Percentiles rank a stretch among this genome's conserved stretches.
Evolutionary conservation across 164 flowering plant genomes (phyloP).

Genomic region (Dillenia turbinata): DNA sequence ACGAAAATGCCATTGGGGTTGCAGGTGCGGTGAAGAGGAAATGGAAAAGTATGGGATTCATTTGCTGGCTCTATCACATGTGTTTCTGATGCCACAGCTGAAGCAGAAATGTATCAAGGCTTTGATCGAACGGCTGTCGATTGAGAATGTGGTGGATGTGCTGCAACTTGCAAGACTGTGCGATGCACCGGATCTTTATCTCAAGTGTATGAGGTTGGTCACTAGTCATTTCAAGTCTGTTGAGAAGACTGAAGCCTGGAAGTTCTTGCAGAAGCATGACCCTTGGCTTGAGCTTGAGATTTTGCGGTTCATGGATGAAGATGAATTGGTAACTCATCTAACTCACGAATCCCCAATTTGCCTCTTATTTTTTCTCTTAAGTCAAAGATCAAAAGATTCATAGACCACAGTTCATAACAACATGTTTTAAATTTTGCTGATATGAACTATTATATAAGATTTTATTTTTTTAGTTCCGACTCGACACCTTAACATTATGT

Average conservation of each 20-base stretch:
- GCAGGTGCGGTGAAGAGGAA: constrained; percentile 70
- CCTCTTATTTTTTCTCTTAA: neutral
- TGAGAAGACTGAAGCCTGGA: constrained; percentile 85
- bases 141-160: constrained; percentile 77
- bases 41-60: constrained; percentile 75
- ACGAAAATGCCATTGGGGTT: neutral
- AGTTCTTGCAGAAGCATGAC: constrained; percentile 69
- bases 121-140: constrained; percentile 39
- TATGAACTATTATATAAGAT: no score
- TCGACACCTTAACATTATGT: no score
- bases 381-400: no score
- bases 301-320: constrained; percentile 74
- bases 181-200: constrained; percentile 77
- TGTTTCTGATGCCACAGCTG: constrained; percentile 56
- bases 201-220: constrained; percentile 74
- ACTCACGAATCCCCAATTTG: neutral
- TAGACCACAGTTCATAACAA: no score
- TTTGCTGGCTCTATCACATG: constrained; percentile 77
- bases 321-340: constrained; percentile 48
- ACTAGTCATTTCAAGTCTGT: constrained; percentile 50
- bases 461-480: no score
- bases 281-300: constrained; percentile 87
- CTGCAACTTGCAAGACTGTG: constrained; percentile 76
- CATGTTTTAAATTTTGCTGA: no score
- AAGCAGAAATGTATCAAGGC: constrained; percentile 62